Evolutionary conservation across 495 filamentous ascomycete genomes (phyloP), one percentile per base, ranked within the genome.

Genomic region (Chaetomidium leptoderma): DNA sequence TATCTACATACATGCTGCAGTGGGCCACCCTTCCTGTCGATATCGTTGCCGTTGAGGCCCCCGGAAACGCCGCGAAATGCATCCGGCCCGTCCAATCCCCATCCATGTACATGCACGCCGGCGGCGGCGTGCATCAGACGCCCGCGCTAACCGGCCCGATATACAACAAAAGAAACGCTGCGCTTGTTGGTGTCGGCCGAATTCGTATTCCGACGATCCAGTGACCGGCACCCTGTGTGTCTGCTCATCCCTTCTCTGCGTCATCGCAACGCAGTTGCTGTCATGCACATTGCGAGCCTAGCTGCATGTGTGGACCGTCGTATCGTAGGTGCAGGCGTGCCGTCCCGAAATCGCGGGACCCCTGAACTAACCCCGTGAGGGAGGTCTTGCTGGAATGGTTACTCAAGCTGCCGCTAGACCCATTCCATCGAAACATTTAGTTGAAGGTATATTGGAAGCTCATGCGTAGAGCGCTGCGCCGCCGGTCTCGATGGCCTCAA

Each of bases 401-500:
- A n/a, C 42, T 19, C 53, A 17, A 13, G 13, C 17, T 6, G 40
- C 6, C 21, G 26, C 17, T 24, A 19, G 40, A 30, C 23, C 16
- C 0, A 3, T 7, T 9, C 8, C 9, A 48, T 0, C 1, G 17
- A 33, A n/a, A n/a, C n/a, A n/a, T n/a, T n/a, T n/a, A n/a, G n/a
- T n/a, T n/a, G 8, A 29, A 46, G n/a, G 16, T 47, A 26, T 32
- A 6, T 32, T 35, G n/a, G 21, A 24, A 32, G 30, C 57, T 73
- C 63, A 77, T 29, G 70, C 70, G 55, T 71, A 69, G 47, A 71
- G 61, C 6, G 75, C 61, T 14, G 92, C 93, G 53, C 93, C 93
- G 27, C 91, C 95, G 29, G 87, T 88, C 82, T 97, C 91, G 54
- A 98, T 80, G 32, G 91, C 91, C 70, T 97, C 95, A 57, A 98